Evolutionary conservation across 129 eudicot species (phyloP).

Genomic region (Glebionis coronaria): DNA sequence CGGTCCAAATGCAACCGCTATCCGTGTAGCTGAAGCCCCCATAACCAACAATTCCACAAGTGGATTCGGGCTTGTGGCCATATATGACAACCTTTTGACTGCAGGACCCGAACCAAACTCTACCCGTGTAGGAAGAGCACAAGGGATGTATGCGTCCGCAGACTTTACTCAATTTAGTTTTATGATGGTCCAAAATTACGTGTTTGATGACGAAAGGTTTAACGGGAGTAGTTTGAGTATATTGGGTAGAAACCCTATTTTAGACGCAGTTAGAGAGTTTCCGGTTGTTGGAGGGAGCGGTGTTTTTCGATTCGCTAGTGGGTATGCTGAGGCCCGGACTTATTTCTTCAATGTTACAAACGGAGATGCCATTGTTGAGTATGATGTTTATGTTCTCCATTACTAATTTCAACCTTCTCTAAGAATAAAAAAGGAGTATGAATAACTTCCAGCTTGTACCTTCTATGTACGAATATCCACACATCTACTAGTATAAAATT

Average conservation of each 20-base stretch:
- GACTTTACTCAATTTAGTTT: constrained; percentile 30
- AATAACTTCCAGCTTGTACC: no score
- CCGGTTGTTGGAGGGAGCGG: constrained; percentile 48
- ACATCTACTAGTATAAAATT: no score
- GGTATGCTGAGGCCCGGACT: constrained; percentile 33
- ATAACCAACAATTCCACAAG: constrained; percentile 21
- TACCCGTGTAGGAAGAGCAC: constrained; percentile 36
- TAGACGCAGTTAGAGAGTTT: constrained; percentile 32
- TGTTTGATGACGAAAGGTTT: constrained; percentile 34
- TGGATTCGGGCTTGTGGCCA: constrained; percentile 30
- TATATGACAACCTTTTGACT: constrained; percentile 42
- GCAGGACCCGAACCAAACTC: constrained; percentile 31
- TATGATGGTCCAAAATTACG: constrained; percentile 28
- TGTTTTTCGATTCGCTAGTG: constrained; percentile 36
- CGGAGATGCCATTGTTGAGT: constrained; percentile 33
- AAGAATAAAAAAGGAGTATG: no score
- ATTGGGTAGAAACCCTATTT: constrained; percentile 32
- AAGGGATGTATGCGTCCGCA: constrained; percentile 41
- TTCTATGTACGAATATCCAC: no score
- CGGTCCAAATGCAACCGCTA: constrained; percentile 40
- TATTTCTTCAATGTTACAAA: constrained; percentile 11
- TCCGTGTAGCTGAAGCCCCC: constrained; percentile 30
- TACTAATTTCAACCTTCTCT: constrained; percentile 14
- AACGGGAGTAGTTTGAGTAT: constrained; percentile 47
- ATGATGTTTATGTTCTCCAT: constrained; percentile 33